Evolutionary conservation across 164 flowering plant species (phyloP).

Genomic region (Euptelea pleiosperma): DNA sequence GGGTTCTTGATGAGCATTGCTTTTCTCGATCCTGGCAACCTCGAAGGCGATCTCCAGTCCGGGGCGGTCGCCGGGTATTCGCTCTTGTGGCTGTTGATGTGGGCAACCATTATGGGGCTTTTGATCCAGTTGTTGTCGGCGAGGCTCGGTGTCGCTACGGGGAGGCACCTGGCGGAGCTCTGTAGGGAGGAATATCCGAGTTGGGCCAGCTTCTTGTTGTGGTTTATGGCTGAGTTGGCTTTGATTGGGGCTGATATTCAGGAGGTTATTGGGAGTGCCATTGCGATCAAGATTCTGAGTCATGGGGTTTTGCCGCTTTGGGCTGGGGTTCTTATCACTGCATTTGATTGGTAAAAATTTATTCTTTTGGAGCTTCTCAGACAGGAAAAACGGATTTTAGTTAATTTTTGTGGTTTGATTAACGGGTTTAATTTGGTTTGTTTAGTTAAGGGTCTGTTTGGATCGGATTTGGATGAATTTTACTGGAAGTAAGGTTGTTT

Average conservation of each 20-base stretch:
- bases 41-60: constrained; percentile 78
- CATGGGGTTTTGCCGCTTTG: constrained; percentile 60
- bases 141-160: constrained; percentile 56
- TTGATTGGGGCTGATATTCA: constrained; percentile 68
- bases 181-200: constrained; percentile 59
- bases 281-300: constrained; percentile 54
- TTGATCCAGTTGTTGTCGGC: constrained; percentile 55
- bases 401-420: too few species aligned
- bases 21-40: constrained; percentile 74
- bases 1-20: constrained; percentile 81
- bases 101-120: constrained; percentile 74
- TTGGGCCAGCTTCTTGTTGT: constrained; percentile 43
- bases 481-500: too few species aligned
- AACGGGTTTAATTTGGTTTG: too few species aligned
- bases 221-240: constrained; percentile 73
- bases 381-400: too few species aligned
- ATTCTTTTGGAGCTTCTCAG: too few species aligned
- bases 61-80: constrained; percentile 83
- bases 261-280: constrained; percentile 69
- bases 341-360: constrained; percentile 48
- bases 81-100: constrained; percentile 62
- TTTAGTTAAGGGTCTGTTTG: too few species aligned
- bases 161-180: constrained; percentile 51
- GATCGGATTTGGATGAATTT: too few species aligned
- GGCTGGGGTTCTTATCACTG: constrained; percentile 67